These are phyloP conservation scores for Aspergillus jensenii DNA, from an alignment of 2,329 filamentous ascomycete genomes.

Conservation along the genomic window DNA sequence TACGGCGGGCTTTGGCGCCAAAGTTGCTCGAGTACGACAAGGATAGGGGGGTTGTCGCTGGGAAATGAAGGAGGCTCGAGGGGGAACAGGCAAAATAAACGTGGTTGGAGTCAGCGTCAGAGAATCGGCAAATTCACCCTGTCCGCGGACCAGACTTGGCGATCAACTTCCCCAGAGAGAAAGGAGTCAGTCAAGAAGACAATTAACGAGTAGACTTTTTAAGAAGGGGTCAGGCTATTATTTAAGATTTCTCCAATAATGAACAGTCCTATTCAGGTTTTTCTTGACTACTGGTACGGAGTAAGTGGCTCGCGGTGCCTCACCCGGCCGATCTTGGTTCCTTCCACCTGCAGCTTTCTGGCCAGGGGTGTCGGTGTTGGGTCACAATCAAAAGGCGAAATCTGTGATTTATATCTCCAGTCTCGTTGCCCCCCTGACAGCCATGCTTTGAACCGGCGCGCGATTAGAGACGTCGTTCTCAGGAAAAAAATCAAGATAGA, in stretches of 20 bases:
- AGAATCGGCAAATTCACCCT: conserved; percentile 19
- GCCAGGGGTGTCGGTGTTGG: not conserved
- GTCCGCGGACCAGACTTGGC: conserved; percentile 17
- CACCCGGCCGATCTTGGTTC: not conserved
- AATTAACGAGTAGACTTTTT: not conserved
- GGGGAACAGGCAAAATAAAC: not conserved
- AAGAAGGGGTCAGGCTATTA: not conserved
- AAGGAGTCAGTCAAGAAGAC: not conserved
- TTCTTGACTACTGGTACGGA: not conserved
- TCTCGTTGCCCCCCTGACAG: not conserved
- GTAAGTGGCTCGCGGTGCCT: not conserved
- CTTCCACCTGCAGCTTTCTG: not conserved
- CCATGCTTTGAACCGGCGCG: not conserved
- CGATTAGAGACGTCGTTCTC: not conserved
- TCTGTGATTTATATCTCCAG: not conserved
- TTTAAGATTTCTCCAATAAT: not conserved
- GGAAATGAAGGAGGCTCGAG: conserved; percentile 12
- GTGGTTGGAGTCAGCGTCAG: conserved; percentile 6
- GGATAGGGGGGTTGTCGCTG: conserved; percentile 2
- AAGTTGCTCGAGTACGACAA: not conserved
- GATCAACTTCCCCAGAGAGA: conserved; percentile 8
- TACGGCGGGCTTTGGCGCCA: conserved; percentile 4
- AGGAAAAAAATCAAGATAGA: not conserved
- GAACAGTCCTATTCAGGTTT: not conserved
- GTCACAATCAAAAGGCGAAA: not conserved